Conservation (phyloP, 2,329 filamentous ascomycete genomes). For the Fusarium verticillioides region DNA sequence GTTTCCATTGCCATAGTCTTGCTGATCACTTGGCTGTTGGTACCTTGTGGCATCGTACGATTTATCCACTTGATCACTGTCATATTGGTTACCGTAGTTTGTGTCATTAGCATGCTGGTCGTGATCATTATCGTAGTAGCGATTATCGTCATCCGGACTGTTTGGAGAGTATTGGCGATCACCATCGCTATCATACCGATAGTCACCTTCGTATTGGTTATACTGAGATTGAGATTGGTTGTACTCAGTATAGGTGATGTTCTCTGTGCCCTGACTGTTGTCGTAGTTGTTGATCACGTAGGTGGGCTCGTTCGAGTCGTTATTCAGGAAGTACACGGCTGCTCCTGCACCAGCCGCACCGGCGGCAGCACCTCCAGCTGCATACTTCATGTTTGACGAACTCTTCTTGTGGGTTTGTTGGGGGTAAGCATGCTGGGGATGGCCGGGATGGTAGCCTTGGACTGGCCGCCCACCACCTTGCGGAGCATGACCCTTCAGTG, state of each 20-base stretch:
- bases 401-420: conserved; percentile 2
- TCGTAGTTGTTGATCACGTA: conserved; percentile 15
- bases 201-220: background rate
- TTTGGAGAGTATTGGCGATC: background rate
- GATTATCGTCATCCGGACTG: background rate
- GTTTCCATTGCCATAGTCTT: background rate
- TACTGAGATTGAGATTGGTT: background rate
- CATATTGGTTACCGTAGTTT: background rate
- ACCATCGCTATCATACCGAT: background rate
- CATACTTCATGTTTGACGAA: conserved; percentile 4
- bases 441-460: background rate
- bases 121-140: background rate
- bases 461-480: background rate
- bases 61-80: background rate
- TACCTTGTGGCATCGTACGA: background rate
- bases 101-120: background rate
- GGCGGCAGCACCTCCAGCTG: background rate
- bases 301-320: conserved; percentile 9
- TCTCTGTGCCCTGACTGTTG: background rate
- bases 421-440: background rate
- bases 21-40: background rate
- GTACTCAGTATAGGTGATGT: background rate
- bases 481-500: background rate
- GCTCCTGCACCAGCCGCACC: background rate
- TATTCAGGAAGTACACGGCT: conserved; percentile 4